A percentile compares a stretch with the other conserved stretches of the same genome.
These are phyloP conservation scores for Acrodontium crateriforme DNA, from an alignment of 2,329 filamentous ascomycete genomes.

Conservation along the genomic window DNA sequence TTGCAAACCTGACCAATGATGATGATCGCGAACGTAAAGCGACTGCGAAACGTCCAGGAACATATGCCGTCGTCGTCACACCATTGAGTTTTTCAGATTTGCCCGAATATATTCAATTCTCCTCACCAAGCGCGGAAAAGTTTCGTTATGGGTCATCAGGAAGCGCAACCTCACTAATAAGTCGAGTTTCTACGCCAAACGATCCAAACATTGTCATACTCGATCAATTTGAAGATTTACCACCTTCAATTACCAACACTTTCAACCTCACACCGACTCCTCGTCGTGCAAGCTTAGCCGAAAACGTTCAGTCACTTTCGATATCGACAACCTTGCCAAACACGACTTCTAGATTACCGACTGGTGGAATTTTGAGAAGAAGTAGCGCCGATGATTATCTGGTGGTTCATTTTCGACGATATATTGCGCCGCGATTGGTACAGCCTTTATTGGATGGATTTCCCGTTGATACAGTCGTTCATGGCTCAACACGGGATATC, in stretches of 20 bases:
- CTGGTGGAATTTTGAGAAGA: not conserved
- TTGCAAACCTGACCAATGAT: constrained; percentile 39
- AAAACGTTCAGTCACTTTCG: constrained; percentile 10
- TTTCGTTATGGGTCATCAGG: constrained; percentile 2
- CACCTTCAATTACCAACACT: constrained; percentile 6
- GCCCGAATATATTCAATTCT: constrained; percentile 32
- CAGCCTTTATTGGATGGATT: constrained; percentile 9
- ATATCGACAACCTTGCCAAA: constrained; percentile 11
- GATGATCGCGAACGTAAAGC: constrained; percentile 46
- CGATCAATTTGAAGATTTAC: constrained; percentile 35
- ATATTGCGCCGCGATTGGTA: constrained; percentile 14
- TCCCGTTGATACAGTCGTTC: constrained; percentile 1
- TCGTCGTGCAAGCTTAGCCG: constrained; percentile 9
- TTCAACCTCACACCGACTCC: constrained; percentile 1
- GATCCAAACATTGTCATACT: constrained; percentile 39
- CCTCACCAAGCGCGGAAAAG: constrained; percentile 17
- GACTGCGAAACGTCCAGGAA: constrained; percentile 36
- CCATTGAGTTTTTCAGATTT: constrained; percentile 39
- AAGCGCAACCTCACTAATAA: constrained; percentile 3
- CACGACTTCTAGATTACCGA: not conserved
- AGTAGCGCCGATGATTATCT: constrained; percentile 10
- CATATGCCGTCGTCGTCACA: constrained; percentile 42
- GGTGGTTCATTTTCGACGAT: constrained; percentile 14
- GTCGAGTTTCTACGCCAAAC: constrained; percentile 4
- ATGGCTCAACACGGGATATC: constrained; percentile 12